phyloP scores from a whole-genome alignment of 305 asterid species.

The Nicotiana rustica region DNA sequence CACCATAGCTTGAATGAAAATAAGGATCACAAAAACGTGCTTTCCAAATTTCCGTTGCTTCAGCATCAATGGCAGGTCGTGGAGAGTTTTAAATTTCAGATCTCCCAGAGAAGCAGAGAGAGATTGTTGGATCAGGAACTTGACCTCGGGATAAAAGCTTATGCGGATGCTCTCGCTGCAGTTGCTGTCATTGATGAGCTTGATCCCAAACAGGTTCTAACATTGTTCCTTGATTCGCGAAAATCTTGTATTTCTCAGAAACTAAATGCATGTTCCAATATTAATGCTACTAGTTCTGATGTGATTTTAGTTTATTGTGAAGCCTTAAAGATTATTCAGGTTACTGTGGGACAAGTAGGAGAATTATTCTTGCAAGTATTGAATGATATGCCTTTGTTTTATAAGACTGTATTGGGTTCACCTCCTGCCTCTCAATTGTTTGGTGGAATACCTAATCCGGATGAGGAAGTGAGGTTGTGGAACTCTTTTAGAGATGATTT shows the following conservation, averaged over 20 bases:
- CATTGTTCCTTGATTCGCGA: constrained; percentile 80
- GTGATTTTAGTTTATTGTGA: constrained; percentile 86
- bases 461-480: constrained; percentile 93
- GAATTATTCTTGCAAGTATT: constrained; percentile 90
- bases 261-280: constrained; percentile 73
- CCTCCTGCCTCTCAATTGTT: constrained; percentile 99
- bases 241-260: constrained; percentile 77
- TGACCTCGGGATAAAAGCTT: constrained; percentile 70
- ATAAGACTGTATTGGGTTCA: constrained; percentile 78
- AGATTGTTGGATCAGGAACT: constrained; percentile 73
- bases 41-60: constrained; percentile 85
- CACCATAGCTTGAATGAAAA: constrained; percentile 61
- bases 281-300: constrained; percentile 66
- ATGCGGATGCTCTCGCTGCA: constrained; percentile 95
- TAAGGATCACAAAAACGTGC: constrained; percentile 56
- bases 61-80: constrained; percentile 99
- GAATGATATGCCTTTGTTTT: constrained; percentile 92
- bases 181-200: constrained; percentile 87
- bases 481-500: constrained; percentile 79
- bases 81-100: constrained; percentile 94
- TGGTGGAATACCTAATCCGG: constrained; percentile 97
- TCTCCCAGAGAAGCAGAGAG: constrained; percentile 89
- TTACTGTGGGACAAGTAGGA: constrained; percentile 92
- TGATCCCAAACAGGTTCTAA: constrained; percentile 77
- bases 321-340: constrained; percentile 84